Base-by-base conservation (phyloP, 345 rosid genomes). In the Gossypium bickii region DNA sequence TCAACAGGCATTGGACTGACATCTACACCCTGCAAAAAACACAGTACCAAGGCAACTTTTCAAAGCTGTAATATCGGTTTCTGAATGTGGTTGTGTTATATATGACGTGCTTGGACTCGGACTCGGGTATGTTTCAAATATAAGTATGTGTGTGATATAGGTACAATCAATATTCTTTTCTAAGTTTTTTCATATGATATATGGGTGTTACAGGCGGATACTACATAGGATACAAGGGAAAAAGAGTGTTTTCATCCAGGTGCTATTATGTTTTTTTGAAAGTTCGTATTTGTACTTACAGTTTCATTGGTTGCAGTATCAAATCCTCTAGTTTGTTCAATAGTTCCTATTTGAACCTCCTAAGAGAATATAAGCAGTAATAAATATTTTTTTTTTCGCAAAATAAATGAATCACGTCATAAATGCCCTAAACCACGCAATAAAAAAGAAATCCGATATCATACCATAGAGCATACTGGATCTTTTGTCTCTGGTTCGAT, bases 241-340 rank as follows among this genome's bases (percentile, higher is more conserved):
- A 56, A 56, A 22, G 27, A 44, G 2, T 13, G 10, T 27, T 15
- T 34, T 34, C 41, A 53, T 10, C 29, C 18, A 8, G 43, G 12
- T 43, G 56, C 25, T 24, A 0, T 47, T 12, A 59, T 59, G 41
- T 59, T 18, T 59, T 59, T 18, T 12, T n/a, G 8, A 15, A 65
- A 59, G 22, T 70, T 56, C 63, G 89, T 96, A 90, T 88, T 88
- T 61, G 83, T 74, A 76, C 80, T 73, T 74, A 86, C 79, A 84
- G 83, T 73, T 64, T 89, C 96, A 41, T 85, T 94, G 49, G 68
- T 74, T 34, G 75, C 74, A 20, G 79, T 58, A 22, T 87, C 94
- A 45, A 86, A 81, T 74, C 86, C 87, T 84, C 88, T 86, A 13
- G 82, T 77, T 68, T 88, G 89, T 78, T 90, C 92, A 34, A 73